Evolutionary conservation across 176 grass and related monocot genomes (phyloP), one percentile per base, ranked within the genome.

Genomic region (Alopecurus myosuroides): DNA sequence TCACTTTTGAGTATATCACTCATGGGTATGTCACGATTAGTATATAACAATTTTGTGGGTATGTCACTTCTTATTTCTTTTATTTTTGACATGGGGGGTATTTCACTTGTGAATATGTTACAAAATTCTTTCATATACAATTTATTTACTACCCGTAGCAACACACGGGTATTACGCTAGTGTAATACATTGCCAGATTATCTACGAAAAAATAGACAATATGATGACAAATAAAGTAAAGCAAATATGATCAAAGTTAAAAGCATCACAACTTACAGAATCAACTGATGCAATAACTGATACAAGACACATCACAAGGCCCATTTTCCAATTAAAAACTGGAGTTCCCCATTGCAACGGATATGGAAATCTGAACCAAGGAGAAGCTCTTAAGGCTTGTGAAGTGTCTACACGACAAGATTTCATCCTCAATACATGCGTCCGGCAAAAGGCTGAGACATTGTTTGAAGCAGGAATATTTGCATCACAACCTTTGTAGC

Each of bases 271-370:
- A 92, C 93, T 94, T 92, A 99, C 97, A 73, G 97, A 99, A 84
- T 99, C 94, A 70, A 92, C 92, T 35, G 94, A 90, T 81, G 94
- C 91, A 86, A 99, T 96, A 44, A 92, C 45, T 69, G 97, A 99
- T 77, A 91, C 90, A 71, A 82, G 82, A 91, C 97, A 99, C 97
- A 99, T 96, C 68, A 96, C 89, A 72, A 99, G 63, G 55, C 87
- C 90, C 91, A 99, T 92, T 90, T 97, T 97, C 93, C 89, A 99
- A 73, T 84, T 92, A 76, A 99, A 99, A 83, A 91, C 56, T 76
- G 97, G 97, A 87, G 92, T 97, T 13, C 94, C 97, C 97, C 97
- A 99, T 84, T 99, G 97, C 57, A 99, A 50, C 44, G 97, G 94
- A 83, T 97, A 99, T 9, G 97, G 94, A 87, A 94, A 91, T 72